Base-by-base conservation (phyloP, 1,284 basidiomycete species). In the Farysia itapuensis region DNA sequence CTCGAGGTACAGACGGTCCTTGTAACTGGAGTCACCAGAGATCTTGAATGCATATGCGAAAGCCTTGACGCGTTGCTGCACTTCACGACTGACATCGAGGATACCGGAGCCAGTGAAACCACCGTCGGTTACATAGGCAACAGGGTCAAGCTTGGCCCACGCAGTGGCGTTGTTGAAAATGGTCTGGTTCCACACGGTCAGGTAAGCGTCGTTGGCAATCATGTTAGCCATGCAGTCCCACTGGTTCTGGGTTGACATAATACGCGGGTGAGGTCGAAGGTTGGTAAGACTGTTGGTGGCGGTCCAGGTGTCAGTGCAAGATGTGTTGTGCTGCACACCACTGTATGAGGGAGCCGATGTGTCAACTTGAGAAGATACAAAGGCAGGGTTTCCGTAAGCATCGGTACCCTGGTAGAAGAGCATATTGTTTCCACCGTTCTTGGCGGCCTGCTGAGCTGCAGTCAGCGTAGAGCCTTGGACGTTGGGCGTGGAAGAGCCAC, bases 21-120 rank as follows among this genome's bases (percentile, higher is more conserved):
- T 85, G 86, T 88, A 92, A 86, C 83, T 84, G 20, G 88, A 89
- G 77, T 97, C 86, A 60, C 90, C 89, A 39, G 90, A 88, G 82
- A 96, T 84, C 46, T 85, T 85, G 78, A 88, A 97, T 19, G 83
- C 91, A 74, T 97, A 99, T 1, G 86, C 85, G 71, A 90, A 95
- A 26, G 90, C 88, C 80, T 97, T 97, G 78, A 97, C 81, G 51
- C 89, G 83, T 79, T 86, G 82, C 79, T 98, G 97, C 70, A 95
- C 82, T 76, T 88, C 84, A 66, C 95, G 87, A 21, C 91, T 86
- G 63, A 87, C 85, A 76, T 99, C 95, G 42, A 99, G 83, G 26
- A 97, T 91, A 78, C 95, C 95, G 52, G 89, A 94, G 25, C 81
- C 81, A 3, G 36, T 34, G 35, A 63, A 51, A 14, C 67, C 68